Conservation (phyloP, 768 basidiomycete genomes). For the Guyanaporus albipodus region DNA sequence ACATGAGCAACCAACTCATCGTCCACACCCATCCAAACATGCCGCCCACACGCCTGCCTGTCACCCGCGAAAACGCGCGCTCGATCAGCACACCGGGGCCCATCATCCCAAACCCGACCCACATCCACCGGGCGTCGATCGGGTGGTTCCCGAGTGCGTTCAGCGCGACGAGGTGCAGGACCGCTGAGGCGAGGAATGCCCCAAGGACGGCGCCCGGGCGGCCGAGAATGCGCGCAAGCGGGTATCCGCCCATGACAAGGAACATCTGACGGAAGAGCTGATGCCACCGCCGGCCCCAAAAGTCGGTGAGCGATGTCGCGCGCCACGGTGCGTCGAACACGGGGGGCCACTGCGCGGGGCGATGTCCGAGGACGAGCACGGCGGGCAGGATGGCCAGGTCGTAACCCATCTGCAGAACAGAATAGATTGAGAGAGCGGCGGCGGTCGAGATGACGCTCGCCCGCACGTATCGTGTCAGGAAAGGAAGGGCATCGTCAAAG, state of each 20-base stretch:
- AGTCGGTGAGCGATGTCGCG: not conserved
- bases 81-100: not conserved
- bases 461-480: not conserved
- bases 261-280: not conserved
- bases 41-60: not conserved
- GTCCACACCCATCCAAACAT: slow-evolving; percentile 1
- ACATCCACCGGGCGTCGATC: not conserved
- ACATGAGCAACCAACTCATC: not conserved
- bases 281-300: slow-evolving; percentile 6
- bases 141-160: not conserved
- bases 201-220: not conserved
- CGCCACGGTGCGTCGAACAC: slow-evolving; percentile 2
- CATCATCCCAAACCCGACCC: slow-evolving; percentile 6
- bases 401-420: not conserved
- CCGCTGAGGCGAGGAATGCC: not conserved
- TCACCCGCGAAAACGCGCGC: not conserved
- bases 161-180: not conserved
- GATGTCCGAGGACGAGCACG: not conserved
- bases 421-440: not conserved
- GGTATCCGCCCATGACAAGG: not conserved
- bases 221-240: not conserved
- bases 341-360: slow-evolving; percentile 1
- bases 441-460: not conserved
- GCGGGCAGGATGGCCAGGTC: not conserved
- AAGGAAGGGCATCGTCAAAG: not conserved